phyloP scores from a whole-genome alignment of 345 rosid genomes.

The Chamaenerion angustifolium region DNA sequence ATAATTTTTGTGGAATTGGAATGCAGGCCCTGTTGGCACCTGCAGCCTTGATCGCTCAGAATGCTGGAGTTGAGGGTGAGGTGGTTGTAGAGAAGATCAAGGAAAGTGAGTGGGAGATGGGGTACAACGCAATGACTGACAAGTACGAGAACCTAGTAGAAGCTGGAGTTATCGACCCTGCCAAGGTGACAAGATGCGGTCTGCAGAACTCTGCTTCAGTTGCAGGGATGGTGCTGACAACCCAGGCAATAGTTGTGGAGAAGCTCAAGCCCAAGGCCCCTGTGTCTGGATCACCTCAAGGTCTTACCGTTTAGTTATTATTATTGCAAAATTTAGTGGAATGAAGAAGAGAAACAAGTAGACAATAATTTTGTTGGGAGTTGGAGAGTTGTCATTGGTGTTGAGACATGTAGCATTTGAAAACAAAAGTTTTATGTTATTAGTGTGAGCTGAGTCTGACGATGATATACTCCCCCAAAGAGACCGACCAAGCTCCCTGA shows the following conservation, averaged over 20 bases:
- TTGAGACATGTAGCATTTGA: too few species aligned
- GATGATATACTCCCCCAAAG: too few species aligned
- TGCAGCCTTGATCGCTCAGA: constrained; percentile 80
- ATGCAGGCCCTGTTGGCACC: constrained; percentile 79
- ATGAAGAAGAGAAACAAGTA: too few species aligned
- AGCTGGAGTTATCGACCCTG: constrained; percentile 89
- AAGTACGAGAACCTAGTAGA: constrained; percentile 72
- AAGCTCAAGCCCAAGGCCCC: constrained; percentile 62
- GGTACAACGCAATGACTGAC: constrained; percentile 92
- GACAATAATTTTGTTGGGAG: too few species aligned
- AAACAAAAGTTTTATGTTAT: too few species aligned
- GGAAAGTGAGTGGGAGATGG: constrained; percentile 74
- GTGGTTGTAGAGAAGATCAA: constrained; percentile 80
- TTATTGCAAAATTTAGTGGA: too few species aligned
- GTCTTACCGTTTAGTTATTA: constrained; percentile 32
- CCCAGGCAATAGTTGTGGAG: constrained; percentile 95
- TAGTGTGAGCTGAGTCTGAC: too few species aligned
- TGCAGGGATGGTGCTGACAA: constrained; percentile 94
- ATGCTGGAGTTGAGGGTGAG: constrained; percentile 93
- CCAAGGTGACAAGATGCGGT: constrained; percentile 89
- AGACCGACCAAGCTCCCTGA: too few species aligned
- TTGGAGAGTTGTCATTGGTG: too few species aligned
- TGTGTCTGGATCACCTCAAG: constrained; percentile 42
- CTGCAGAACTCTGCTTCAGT: constrained; percentile 91
- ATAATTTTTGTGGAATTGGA: neutral